Conservation (phyloP, 148 eudicot species). For the Silene uniflora region DNA sequence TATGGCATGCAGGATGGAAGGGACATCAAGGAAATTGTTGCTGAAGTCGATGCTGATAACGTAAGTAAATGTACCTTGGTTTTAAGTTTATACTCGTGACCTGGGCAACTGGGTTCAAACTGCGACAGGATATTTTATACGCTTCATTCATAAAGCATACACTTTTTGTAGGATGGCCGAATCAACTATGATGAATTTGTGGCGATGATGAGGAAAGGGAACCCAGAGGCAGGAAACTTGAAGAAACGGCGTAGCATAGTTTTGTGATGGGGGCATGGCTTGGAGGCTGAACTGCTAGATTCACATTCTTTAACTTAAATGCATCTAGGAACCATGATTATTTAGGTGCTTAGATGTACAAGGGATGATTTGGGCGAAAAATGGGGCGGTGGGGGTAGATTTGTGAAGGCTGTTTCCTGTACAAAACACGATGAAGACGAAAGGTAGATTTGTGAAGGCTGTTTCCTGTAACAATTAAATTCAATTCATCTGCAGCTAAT, state of each 20-base stretch:
- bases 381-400: constrained; percentile 12
- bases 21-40: constrained; percentile 80
- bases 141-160: not conserved
- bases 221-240: constrained; percentile 47
- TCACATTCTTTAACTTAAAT: not conserved
- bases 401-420: too few relatives aligned
- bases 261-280: not conserved
- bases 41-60: constrained; percentile 80
- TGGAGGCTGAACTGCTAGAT: not conserved
- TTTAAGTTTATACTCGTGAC: too few relatives aligned
- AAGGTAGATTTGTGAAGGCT: not conserved
- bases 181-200: constrained; percentile 79
- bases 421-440: constrained; percentile 11
- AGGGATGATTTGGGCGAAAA: constrained; percentile 4
- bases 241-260: constrained; percentile 42
- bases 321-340: too few relatives aligned
- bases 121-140: not conserved
- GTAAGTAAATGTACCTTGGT: constrained; percentile 35
- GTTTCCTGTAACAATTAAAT: constrained; percentile 9
- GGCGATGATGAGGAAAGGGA: constrained; percentile 75
- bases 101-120: too few relatives aligned
- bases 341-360: not conserved
- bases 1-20: constrained; percentile 72
- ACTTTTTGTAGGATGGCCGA: constrained; percentile 56
- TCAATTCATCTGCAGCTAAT: constrained; percentile 12